Evolutionary conservation across 2,329 filamentous ascomycete genomes (phyloP).

Genomic region (Leptoxyphium fumago): DNA sequence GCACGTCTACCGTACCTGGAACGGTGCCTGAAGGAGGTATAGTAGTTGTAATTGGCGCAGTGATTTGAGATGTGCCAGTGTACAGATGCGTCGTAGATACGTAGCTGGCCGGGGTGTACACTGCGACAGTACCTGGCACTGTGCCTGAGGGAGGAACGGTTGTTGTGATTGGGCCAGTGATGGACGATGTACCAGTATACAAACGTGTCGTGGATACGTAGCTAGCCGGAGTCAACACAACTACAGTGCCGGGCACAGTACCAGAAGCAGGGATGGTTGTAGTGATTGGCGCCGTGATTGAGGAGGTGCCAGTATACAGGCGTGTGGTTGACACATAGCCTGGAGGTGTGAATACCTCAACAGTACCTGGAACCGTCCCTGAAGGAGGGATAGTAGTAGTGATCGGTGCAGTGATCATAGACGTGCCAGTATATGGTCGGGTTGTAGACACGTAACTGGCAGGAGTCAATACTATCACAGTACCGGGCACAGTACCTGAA

Average conservation of each 20-base stretch:
- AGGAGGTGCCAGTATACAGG: slow-evolving; percentile 1
- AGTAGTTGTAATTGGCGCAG: background rate
- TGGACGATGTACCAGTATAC: background rate
- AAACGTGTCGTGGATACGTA: background rate
- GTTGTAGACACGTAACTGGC: background rate
- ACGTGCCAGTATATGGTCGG: slow-evolving; percentile 1
- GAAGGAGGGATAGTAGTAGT: slow-evolving; percentile 6
- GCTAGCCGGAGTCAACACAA: background rate
- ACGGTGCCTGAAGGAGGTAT: slow-evolving; percentile 1
- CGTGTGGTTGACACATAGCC: background rate
- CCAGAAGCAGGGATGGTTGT: slow-evolving; percentile 2
- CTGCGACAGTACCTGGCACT: slow-evolving; percentile 1
- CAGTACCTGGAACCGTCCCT: slow-evolving; percentile 4
- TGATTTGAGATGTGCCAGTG: background rate
- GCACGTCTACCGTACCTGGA: slow-evolving; percentile 3
- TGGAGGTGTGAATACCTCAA: slow-evolving; percentile 2
- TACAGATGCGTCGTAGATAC: background rate
- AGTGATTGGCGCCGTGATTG: slow-evolving; percentile 1
- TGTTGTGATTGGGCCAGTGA: background rate
- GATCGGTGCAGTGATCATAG: slow-evolving; percentile 2
- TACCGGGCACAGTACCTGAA: slow-evolving; percentile 1
- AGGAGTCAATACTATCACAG: background rate
- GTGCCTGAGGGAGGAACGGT: slow-evolving; percentile 3
- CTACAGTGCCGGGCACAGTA: slow-evolving; percentile 1
- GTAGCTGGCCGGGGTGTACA: background rate